Evolutionary conservation across 441 rosid genomes (phyloP), one percentile per base, ranked within the genome.

Genomic region (Eutrema salsugineum): DNA sequence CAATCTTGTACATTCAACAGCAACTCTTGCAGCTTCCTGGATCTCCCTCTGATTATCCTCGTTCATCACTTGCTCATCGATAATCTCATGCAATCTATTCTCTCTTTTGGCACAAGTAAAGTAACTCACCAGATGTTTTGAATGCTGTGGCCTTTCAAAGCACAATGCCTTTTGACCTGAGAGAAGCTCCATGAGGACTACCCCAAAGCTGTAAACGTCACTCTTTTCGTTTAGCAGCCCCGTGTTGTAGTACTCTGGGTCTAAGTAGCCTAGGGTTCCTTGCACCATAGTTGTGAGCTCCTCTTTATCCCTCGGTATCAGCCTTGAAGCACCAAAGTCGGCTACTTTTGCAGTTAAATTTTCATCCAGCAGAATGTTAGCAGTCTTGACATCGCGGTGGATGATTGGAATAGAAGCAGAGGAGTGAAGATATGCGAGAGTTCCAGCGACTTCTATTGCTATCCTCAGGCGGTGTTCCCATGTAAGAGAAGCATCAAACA

Each of bases 391-490:
- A 66, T 73, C 72, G 0, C 77, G 53, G 9, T 73, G 77, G 15
- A 73, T 73, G 5, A 73, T 73, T 30, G 77, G 72, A 39, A 48
- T 66, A n/a, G 67, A 73, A 30, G 77, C 72, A 73, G 66, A 73
- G 11, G 71, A 73, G 54, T 73, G 77, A 57, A 73, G 77, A 57
- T 73, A 73, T 0, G 77, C 30, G 0, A 75, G 73, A 16, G 69
- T 60, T 73, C 72, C 67, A 4, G 72, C 77, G 0, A 73, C 4
- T 57, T 73, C 77, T 3, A 20, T 3, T 0, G 73, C 73, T 61
- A 67, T 67, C 17, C 64, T 67, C 1, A 67, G 5, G 0, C 63
- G 73, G 24, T 43, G 47, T 3, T 67, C 73, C 73, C 78, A 60
- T 12, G 73, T 42, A 1, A 67, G 58, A 12, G 50, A 43, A 32